phyloP scores from a whole-genome alignment of 495 filamentous ascomycete species.

The Penicillium riverlandense region DNA sequence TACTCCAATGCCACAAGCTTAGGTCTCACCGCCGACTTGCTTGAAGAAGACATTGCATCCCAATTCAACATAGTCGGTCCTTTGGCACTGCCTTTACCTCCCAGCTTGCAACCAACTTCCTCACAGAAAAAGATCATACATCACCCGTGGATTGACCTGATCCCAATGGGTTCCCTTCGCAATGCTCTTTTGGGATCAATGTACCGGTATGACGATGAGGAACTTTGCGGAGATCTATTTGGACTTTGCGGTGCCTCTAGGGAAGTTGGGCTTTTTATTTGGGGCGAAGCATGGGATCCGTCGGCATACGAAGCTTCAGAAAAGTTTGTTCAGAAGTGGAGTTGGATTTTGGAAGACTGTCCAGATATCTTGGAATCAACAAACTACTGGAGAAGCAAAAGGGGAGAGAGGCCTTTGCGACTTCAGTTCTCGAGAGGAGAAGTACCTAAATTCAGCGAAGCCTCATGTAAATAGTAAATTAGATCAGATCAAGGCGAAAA shows the following conservation, averaged over 20 bases:
- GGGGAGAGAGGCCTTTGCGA: constrained; percentile 11
- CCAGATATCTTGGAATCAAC: constrained; percentile 13
- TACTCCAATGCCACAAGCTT: constrained; percentile 11
- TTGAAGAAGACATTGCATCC: constrained; percentile 16
- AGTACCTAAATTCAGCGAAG: background rate
- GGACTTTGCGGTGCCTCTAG: background rate
- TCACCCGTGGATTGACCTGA: constrained; percentile 21
- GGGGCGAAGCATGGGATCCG: constrained; percentile 20
- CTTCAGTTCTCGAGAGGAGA: background rate
- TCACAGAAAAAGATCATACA: constrained; percentile 13
- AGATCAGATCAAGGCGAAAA: background rate
- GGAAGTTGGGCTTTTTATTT: constrained; percentile 10
- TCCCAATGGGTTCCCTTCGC: constrained; percentile 12
- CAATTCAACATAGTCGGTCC: constrained; percentile 13
- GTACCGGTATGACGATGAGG: constrained; percentile 11
- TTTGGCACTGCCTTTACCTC: constrained; percentile 6
- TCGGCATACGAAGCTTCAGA: constrained; percentile 16
- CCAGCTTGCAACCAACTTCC: constrained; percentile 11
- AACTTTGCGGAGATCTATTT: constrained; percentile 14
- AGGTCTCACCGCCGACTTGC: constrained; percentile 7
- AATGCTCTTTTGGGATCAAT: constrained; percentile 2
- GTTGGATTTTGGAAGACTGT: constrained; percentile 10
- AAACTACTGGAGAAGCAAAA: constrained; percentile 16
- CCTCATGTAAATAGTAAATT: background rate
- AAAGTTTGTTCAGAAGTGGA: constrained; percentile 8